phyloP scores from a whole-genome alignment of 2,329 filamentous ascomycete species.

The Penicillium sp. region DNA sequence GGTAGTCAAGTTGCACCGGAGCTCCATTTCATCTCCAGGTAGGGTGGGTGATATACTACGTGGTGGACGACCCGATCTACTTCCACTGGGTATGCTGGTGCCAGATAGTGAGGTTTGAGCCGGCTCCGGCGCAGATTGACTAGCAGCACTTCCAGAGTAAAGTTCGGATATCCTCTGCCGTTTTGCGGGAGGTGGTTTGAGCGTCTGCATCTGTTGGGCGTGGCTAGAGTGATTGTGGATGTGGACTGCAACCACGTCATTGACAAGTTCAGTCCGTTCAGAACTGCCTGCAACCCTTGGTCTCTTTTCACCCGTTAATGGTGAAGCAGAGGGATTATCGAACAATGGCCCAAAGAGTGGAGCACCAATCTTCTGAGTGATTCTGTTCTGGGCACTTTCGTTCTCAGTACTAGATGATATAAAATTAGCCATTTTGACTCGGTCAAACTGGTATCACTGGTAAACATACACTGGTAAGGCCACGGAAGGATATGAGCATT shows the following conservation, averaged over 20 bases:
- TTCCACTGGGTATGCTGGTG: background rate
- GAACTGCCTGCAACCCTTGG: too few relatives aligned
- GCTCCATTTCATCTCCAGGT: background rate
- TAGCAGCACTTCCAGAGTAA: background rate
- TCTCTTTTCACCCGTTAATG: background rate
- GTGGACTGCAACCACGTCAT: background rate
- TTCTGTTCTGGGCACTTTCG: background rate
- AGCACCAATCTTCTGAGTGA: background rate
- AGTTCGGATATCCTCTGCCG: background rate
- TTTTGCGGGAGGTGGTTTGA: background rate
- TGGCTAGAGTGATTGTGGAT: background rate
- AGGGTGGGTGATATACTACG: background rate
- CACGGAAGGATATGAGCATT: background rate
- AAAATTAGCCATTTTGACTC: background rate
- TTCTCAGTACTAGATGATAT: background rate
- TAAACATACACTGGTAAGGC: background rate
- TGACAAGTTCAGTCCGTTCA: background rate
- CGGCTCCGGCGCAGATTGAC: background rate
- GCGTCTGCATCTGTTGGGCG: background rate
- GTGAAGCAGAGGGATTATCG: background rate
- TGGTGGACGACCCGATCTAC: background rate
- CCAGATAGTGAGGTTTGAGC: background rate
- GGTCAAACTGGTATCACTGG: background rate
- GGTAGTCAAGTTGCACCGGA: conserved; percentile 1
- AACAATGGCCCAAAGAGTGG: background rate